Conservation (phyloP, 179 eudicot genomes). For the Beta macrorhiza region DNA sequence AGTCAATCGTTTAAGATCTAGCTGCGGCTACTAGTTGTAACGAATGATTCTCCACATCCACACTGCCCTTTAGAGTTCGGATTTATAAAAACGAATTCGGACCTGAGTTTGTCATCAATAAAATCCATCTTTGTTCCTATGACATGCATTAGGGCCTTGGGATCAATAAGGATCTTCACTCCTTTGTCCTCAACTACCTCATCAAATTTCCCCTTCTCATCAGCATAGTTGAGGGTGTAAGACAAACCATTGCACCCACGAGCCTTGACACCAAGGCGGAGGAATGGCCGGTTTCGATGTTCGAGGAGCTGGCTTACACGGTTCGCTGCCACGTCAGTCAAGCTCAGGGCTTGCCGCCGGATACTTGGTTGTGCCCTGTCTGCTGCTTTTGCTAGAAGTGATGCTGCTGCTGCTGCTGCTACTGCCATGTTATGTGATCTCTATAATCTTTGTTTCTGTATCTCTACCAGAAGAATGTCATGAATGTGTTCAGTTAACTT, state of each 20-base stretch:
- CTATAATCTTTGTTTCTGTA: neutral
- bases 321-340: constrained; percentile 69
- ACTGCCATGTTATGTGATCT: constrained; percentile 12
- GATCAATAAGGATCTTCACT: constrained; percentile 88
- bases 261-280: constrained; percentile 83
- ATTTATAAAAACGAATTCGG: constrained; percentile 67
- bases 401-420: neutral
- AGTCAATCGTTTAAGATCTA: neutral
- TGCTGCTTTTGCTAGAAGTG: constrained; percentile 17
- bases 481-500: neutral
- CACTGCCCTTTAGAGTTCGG: constrained; percentile 75
- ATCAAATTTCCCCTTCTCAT: constrained; percentile 91
- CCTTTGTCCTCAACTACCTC: constrained; percentile 92
- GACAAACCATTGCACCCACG: constrained; percentile 93
- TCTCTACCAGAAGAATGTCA: neutral
- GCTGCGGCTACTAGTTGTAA: constrained; percentile 44
- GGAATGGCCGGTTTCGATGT: constrained; percentile 64
- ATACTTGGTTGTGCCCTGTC: neutral
- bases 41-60: constrained; percentile 81
- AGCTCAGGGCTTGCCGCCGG: constrained; percentile 57
- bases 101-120: constrained; percentile 86
- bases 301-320: constrained; percentile 63
- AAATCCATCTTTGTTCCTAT: constrained; percentile 98
- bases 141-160: constrained; percentile 97
- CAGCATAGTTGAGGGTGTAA: constrained; percentile 88